Percentiles rank a stretch among this genome's conserved stretches.
These are phyloP conservation scores for Naganishia randhawae DNA, from an alignment of 768 basidiomycete genomes.

Conservation along the genomic window DNA sequence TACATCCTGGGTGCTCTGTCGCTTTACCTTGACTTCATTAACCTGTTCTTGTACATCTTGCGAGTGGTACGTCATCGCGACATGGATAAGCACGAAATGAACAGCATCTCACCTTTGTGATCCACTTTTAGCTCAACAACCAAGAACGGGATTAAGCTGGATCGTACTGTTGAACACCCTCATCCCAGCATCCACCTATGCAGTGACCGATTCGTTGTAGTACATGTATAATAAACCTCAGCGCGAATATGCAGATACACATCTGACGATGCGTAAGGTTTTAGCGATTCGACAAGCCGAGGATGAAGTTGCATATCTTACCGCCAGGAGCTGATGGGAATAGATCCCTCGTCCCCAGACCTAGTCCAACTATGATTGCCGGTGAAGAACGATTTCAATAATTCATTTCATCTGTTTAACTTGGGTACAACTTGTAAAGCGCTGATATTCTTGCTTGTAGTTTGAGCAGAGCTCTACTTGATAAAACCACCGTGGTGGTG, in stretches of 20 bases:
- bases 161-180: neutral
- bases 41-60: constrained; percentile 49
- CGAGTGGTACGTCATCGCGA: constrained; percentile 44
- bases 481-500: too few species aligned
- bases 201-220: neutral
- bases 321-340: neutral
- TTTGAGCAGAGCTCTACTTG: constrained; percentile 28
- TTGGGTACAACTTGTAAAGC: neutral
- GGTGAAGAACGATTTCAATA: neutral
- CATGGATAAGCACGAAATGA: neutral
- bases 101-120: too few species aligned
- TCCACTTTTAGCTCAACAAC: constrained; percentile 21
- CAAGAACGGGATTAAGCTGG: neutral
- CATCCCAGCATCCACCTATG: neutral
- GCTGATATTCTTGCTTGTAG: neutral
- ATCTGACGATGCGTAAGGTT: too few species aligned
- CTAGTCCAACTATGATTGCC: neutral
- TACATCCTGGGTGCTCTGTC: constrained; percentile 84
- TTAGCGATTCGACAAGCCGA: too few species aligned
- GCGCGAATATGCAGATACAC: too few species aligned
- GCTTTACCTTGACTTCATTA: constrained; percentile 85
- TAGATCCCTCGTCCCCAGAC: too few species aligned
- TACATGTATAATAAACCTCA: neutral
- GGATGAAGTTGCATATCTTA: too few species aligned
- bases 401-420: neutral